Percentiles rank a stretch among this genome's conserved stretches.
These are phyloP conservation scores for Fragosphaeria purpurea DNA, from an alignment of 2,329 filamentous ascomycete species.

Conservation along the genomic window DNA sequence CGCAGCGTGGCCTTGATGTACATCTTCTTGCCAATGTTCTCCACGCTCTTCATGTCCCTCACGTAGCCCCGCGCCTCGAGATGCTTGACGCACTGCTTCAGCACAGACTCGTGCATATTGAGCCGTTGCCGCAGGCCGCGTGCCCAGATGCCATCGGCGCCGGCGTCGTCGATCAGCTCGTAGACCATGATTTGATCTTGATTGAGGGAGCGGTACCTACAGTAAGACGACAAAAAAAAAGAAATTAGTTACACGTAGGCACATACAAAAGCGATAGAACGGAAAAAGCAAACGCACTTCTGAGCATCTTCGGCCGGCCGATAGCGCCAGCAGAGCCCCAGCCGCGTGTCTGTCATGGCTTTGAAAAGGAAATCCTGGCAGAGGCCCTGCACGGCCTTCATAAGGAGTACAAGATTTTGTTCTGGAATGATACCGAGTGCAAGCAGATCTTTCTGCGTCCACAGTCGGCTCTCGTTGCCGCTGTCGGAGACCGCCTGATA, in stretches of 20 bases:
- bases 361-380: constrained; percentile 52
- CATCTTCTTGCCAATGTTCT: constrained; percentile 85
- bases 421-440: constrained; percentile 48
- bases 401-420: constrained; percentile 42
- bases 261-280: too few species aligned
- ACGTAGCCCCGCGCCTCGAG: constrained; percentile 77
- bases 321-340: constrained; percentile 46
- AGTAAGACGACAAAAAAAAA: too few species aligned
- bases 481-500: constrained; percentile 46
- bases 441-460: constrained; percentile 49
- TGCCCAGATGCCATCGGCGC: constrained; percentile 81
- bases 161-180: constrained; percentile 76
- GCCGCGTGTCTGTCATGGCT: constrained; percentile 31
- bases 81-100: constrained; percentile 74
- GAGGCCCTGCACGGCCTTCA: constrained; percentile 46
- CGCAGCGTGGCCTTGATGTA: constrained; percentile 83
- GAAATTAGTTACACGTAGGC: too few species aligned
- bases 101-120: constrained; percentile 72
- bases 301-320: constrained; percentile 49
- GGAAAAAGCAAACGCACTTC: constrained; percentile 36
- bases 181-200: constrained; percentile 81
- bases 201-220: constrained; percentile 29
- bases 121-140: constrained; percentile 71
- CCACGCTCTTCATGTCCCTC: constrained; percentile 82
- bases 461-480: constrained; percentile 37